Conservation (phyloP, 2,329 filamentous ascomycete genomes). For the Gliomastix tumulicola region DNA sequence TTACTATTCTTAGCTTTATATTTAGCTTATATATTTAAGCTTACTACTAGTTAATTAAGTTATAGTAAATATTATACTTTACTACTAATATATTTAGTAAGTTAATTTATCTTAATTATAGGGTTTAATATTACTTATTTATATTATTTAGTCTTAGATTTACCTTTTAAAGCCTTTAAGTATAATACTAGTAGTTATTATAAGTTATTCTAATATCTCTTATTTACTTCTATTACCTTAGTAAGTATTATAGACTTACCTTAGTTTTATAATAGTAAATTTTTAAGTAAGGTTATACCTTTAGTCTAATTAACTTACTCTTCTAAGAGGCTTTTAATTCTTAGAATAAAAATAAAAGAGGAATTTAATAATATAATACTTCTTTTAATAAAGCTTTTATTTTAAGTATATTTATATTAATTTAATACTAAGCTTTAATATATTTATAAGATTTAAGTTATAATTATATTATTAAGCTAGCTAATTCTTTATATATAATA, state of each 20-base stretch:
- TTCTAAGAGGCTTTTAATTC: no score
- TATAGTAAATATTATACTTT: slow-evolving; percentile 1
- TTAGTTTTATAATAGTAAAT: background rate
- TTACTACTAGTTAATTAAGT: slow-evolving; percentile 1
- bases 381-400: background rate
- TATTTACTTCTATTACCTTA: background rate
- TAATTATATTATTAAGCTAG: no score
- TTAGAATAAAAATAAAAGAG: no score
- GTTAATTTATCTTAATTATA: slow-evolving; percentile 9
- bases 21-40: background rate
- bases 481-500: no score
- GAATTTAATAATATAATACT: background rate
- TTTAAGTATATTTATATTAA: background rate
- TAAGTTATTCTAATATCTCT: background rate
- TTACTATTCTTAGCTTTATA: slow-evolving; percentile 1
- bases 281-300: no score
- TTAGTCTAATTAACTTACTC: no score
- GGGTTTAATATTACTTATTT: slow-evolving; percentile 7
- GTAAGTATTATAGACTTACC: background rate
- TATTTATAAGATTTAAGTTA: no score
- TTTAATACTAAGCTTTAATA: no score
- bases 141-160: background rate
- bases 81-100: slow-evolving; percentile 1
- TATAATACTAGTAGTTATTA: background rate
- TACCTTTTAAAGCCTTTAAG: background rate